Evolutionary conservation across 495 filamentous ascomycete species (phyloP).

Genomic region (Niebla homalea): DNA sequence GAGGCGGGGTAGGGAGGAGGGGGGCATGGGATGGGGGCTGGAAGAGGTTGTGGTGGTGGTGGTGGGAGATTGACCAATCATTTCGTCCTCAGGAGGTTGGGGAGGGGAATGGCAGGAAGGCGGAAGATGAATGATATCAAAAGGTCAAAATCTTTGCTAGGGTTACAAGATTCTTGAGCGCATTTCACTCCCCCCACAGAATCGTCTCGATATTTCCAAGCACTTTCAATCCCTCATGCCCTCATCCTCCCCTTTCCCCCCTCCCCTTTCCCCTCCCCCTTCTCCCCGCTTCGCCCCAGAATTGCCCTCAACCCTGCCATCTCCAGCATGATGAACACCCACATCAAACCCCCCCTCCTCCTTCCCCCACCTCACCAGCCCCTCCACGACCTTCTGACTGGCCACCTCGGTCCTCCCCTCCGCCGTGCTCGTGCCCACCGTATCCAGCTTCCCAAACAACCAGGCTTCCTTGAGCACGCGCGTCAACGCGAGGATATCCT

Average conservation of each 20-base stretch:
- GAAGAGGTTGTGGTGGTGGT: conserved; percentile 32
- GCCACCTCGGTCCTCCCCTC: conserved; percentile 39
- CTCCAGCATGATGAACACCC: conserved; percentile 22
- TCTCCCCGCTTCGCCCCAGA: conserved; percentile 9
- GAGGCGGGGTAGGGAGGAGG: conserved; percentile 36
- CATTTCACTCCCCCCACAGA: not conserved
- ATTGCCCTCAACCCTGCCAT: conserved; percentile 15
- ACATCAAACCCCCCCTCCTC: conserved; percentile 17
- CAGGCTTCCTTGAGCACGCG: conserved; percentile 60
- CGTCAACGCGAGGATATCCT: conserved; percentile 51
- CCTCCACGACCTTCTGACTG: conserved; percentile 36
- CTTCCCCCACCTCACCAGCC: conserved; percentile 24
- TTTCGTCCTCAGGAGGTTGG: not conserved
- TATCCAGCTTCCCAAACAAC: conserved; percentile 59
- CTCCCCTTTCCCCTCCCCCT: not conserved
- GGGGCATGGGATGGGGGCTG: not conserved
- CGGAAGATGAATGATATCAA: not conserved
- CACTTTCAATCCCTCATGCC: not conserved
- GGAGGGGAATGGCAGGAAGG: not conserved
- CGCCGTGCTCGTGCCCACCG: conserved; percentile 36
- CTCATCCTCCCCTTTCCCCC: not conserved
- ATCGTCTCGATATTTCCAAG: not conserved
- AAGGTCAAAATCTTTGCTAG: not conserved
- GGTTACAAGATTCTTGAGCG: not conserved
- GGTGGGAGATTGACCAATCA: conserved; percentile 15